Base-by-base conservation (phyloP, 75 land plant species). In the Selaginella moellendorffii region DNA sequence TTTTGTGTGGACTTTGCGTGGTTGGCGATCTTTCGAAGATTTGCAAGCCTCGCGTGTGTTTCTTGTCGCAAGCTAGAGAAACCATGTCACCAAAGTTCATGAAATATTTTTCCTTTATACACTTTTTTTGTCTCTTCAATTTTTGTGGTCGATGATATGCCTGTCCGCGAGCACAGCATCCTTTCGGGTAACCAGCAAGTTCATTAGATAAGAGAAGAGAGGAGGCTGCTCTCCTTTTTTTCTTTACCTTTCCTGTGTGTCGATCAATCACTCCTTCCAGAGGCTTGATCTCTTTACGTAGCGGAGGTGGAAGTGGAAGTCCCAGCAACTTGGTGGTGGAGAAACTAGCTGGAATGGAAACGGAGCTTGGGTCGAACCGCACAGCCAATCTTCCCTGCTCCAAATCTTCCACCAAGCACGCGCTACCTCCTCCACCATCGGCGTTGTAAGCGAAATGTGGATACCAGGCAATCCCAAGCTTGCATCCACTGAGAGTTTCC, bases 361-460 rank as follows among this genome's bases (percentile, higher is more conserved):
- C 71, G 1, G 69, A 66, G 17, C 10, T 22, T 0, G 74, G 61
- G 27, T 71, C 71, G 31, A 71, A 71, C 0, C 58, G 26, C 27
- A 71, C 74, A 12, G 26, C 61, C 61, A 59, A 5, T 36, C 46
- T 5, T 36, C 14, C 5, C 46, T 14, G 5, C 5, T 36, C 14
- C 46, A 5, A 68, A 27, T 18, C 25, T 12, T 85, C 95, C 2
- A 85, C 98, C 1, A 81, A 54, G 65, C 80, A 88, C 68, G 53
- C 85, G 68, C 96, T 89, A 0, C 59, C 85, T 63, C 98, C 98
- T 0, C 66, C 88, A 69, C 98, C 98, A 19, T 90, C 98, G 0
- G 80, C 87, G 22, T 71, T 92, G 68, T 92, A 92, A 24, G 68
- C 79, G 68, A 27, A 78, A 69, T 54, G 81, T 86, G 5, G 80